Evolutionary conservation across 176 grass and related monocot species (phyloP).

Genomic region (Triticum turgidum): DNA sequence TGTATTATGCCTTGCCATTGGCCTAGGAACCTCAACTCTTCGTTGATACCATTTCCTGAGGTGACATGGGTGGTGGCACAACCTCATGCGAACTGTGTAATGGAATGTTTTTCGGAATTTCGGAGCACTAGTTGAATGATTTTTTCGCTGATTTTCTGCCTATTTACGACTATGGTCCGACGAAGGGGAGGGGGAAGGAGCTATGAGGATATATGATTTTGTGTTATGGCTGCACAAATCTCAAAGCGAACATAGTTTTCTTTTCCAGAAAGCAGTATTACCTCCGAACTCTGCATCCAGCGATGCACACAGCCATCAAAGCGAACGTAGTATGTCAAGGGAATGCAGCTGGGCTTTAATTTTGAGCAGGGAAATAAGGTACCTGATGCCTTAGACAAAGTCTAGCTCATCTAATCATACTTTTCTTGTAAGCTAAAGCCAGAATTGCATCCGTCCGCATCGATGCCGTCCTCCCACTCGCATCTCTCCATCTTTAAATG

Average conservation of each 20-base stretch:
- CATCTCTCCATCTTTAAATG: slow-evolving; percentile 48
- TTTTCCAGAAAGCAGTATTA: too few species aligned
- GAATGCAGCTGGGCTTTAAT: too few species aligned
- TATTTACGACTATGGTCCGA: not conserved
- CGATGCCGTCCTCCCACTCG: slow-evolving; percentile 38
- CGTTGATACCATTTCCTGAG: slow-evolving; percentile 11
- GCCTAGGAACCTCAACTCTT: slow-evolving; percentile 33
- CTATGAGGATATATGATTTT: not conserved
- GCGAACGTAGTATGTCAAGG: too few species aligned
- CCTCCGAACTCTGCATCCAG: too few species aligned
- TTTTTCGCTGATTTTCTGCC: not conserved
- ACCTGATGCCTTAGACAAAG: not conserved
- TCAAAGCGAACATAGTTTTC: too few species aligned
- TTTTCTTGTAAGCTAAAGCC: not conserved
- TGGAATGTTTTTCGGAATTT: slow-evolving; percentile 11
- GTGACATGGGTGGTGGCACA: slow-evolving; percentile 18
- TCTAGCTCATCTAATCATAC: not conserved
- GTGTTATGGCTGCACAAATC: not conserved
- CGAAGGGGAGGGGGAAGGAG: too few species aligned
- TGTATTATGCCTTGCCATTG: slow-evolving; percentile 39
- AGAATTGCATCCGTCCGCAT: slow-evolving; percentile 52
- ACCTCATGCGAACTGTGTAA: slow-evolving; percentile 11
- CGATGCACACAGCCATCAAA: too few species aligned
- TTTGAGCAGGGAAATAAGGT: too few species aligned
- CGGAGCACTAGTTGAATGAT: not conserved